Evolutionary conservation across 2,329 filamentous ascomycete species (phyloP).

Genomic region (Neofusicoccum sp.): DNA sequence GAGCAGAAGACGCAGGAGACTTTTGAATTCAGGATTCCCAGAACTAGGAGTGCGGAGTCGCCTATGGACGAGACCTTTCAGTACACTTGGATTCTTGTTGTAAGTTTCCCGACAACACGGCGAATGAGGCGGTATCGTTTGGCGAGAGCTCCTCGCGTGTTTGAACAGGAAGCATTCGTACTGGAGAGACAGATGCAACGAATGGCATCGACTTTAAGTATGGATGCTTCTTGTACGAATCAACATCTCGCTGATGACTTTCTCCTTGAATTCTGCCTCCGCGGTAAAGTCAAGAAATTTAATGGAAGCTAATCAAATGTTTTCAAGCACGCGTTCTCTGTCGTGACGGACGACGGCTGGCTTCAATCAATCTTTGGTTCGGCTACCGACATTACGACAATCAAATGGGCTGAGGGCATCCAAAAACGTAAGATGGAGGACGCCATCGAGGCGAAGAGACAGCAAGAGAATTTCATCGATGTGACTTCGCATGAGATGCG

Average conservation of each 20-base stretch:
- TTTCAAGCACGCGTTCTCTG: conserved; percentile 21
- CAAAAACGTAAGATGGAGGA: conserved; percentile 22
- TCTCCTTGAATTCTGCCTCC: background rate
- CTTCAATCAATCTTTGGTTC: conserved; percentile 32
- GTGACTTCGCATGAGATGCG: conserved; percentile 38
- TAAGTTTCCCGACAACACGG: background rate
- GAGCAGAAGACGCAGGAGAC: conserved; percentile 8
- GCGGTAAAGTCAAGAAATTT: conserved; percentile 8
- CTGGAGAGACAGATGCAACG: too few species aligned
- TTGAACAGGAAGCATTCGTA: too few species aligned
- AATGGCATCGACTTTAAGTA: too few species aligned
- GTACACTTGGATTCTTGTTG: conserved; percentile 13
- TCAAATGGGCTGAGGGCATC: conserved; percentile 29
- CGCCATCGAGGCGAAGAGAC: conserved; percentile 33
- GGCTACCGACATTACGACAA: conserved; percentile 33
- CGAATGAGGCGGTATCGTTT: too few species aligned
- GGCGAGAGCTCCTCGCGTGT: too few species aligned
- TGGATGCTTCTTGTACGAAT: too few species aligned
- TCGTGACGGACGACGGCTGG: conserved; percentile 28
- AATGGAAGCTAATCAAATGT: background rate
- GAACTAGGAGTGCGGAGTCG: background rate
- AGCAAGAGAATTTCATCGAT: conserved; percentile 38
- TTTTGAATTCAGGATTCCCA: conserved; percentile 18
- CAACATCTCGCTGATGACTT: conserved; percentile 1
- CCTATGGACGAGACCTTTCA: conserved; percentile 6